Conservation (phyloP, 306 rosid species). For the Psophocarpus tetragonolobus region DNA sequence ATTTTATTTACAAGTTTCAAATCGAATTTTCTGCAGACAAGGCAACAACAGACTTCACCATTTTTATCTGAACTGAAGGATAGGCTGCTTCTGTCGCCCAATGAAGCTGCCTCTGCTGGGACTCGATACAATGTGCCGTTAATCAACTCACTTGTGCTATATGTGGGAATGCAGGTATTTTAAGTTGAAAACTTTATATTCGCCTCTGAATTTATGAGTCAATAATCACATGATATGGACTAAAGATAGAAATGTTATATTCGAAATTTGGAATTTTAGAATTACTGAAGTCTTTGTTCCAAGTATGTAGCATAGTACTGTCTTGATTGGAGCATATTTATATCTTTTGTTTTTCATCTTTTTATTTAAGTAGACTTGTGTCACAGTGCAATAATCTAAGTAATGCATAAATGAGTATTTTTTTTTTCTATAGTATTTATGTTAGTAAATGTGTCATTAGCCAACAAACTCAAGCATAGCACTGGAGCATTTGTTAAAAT, state of each 20-base stretch:
- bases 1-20: background rate
- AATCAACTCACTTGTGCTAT: constrained; percentile 91
- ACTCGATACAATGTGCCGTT: constrained; percentile 89
- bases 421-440: background rate
- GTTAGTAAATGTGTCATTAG: background rate
- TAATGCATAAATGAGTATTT: background rate
- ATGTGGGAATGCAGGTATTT: constrained; percentile 97
- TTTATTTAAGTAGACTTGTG: background rate
- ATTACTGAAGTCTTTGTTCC: background rate
- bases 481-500: too few relatives aligned
- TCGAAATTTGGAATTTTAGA: constrained; percentile 14
- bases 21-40: constrained; percentile 59
- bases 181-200: background rate
- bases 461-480: too few relatives aligned
- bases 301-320: background rate
- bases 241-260: background rate
- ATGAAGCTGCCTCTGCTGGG: constrained; percentile 83
- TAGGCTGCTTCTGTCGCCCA: constrained; percentile 74
- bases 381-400: background rate
- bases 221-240: background rate
- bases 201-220: background rate
- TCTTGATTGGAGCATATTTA: background rate
- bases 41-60: constrained; percentile 62
- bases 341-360: background rate
- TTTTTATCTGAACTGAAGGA: constrained; percentile 87